Percentiles rank a stretch among this genome's conserved stretches.
Evolutionary conservation across 805 yeast species (phyloP).

Genomic region (Zygosaccharomyces kombuchaensis): DNA sequence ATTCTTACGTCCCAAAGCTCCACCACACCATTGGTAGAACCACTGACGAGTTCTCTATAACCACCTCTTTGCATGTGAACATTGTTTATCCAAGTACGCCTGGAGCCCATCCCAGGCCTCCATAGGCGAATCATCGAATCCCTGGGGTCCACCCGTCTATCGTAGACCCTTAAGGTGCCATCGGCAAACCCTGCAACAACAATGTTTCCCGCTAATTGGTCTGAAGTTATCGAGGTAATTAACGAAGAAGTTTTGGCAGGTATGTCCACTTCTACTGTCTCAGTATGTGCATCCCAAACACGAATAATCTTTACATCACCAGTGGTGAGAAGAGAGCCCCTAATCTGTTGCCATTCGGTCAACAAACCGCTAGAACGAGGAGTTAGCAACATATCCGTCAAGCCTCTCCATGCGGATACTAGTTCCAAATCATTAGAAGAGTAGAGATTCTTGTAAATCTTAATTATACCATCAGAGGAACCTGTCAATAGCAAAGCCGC

Average conservation of each 20-base stretch:
- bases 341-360: conserved; percentile 94
- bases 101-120: conserved; percentile 46
- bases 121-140: conserved; percentile 83
- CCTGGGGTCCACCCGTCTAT: conserved; percentile 76
- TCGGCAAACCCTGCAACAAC: conserved; percentile 92
- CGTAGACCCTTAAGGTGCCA: conserved; percentile 84
- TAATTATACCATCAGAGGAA: conserved; percentile 90
- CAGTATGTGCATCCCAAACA: conserved; percentile 96
- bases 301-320: conserved; percentile 92
- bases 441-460: conserved; percentile 75
- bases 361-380: conserved; percentile 79
- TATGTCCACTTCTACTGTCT: conserved; percentile 76
- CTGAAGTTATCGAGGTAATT: conserved; percentile 87
- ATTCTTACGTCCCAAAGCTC: conserved; percentile 87
- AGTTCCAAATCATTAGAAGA: conserved; percentile 51
- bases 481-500: conserved; percentile 80
- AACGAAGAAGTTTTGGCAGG: conserved; percentile 88
- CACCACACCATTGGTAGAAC: conserved; percentile 74
- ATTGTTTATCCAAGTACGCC: conserved; percentile 59
- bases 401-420: conserved; percentile 87
- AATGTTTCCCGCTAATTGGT: conserved; percentile 89
- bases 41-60: conserved; percentile 80
- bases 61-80: conserved; percentile 98
- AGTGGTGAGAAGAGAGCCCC: conserved; percentile 85
- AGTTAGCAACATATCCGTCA: conserved; percentile 77